phyloP scores from a whole-genome alignment of 192 early-diverging fungal species.

The Coemansia sp. region DNA sequence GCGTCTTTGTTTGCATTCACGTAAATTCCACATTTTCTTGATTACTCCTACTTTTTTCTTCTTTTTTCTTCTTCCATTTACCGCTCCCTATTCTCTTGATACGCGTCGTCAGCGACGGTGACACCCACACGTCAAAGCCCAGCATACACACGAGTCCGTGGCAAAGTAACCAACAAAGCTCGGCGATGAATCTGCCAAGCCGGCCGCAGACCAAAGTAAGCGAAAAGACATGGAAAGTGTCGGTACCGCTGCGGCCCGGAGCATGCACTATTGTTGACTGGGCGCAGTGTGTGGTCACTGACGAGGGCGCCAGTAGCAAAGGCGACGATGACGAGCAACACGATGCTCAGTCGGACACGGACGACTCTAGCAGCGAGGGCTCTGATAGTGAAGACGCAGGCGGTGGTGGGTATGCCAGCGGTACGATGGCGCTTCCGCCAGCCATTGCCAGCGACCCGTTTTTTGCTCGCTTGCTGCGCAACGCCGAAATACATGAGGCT shows the following conservation, averaged over 20 bases:
- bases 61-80: neutral
- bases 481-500: slow-evolving; percentile 40
- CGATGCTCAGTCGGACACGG: slow-evolving; percentile 5
- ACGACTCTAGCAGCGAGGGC: slow-evolving; percentile 26
- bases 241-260: slow-evolving; percentile 35
- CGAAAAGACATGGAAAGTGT: slow-evolving; percentile 31
- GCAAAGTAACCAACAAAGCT: neutral
- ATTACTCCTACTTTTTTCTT: neutral
- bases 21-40: neutral
- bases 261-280: slow-evolving; percentile 50
- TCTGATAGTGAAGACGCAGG: slow-evolving; percentile 15
- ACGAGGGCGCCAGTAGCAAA: slow-evolving; percentile 4
- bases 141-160: neutral
- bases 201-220: slow-evolving; percentile 16
- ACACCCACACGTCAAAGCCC: neutral
- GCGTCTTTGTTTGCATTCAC: neutral
- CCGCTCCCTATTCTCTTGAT: neutral
- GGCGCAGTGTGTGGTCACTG: slow-evolving; percentile 15
- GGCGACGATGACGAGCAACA: slow-evolving; percentile 2
- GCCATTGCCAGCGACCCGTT: slow-evolving; percentile 54
- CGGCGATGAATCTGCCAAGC: slow-evolving; percentile 34
- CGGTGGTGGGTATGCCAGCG: slow-evolving; percentile 32
- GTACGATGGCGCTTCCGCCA: slow-evolving; percentile 38
- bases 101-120: neutral
- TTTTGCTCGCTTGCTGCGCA: slow-evolving; percentile 43